A percentile compares a stretch with the other conserved stretches of the same genome.
Evolutionary conservation across 345 rosid genomes (phyloP).

Genomic region (Bruguiera parviflora): DNA sequence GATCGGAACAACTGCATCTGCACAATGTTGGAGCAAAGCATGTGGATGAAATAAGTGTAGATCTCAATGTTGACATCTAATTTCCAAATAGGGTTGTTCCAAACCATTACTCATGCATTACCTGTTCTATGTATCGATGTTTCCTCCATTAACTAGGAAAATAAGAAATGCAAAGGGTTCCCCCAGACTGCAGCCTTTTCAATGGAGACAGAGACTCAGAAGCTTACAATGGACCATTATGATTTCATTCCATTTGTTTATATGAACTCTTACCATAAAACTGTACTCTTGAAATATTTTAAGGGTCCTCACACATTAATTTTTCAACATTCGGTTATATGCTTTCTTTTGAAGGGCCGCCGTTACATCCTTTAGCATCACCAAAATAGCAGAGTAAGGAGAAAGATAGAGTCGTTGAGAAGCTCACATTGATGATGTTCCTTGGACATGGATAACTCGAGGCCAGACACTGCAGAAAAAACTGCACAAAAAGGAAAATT

Average conservation of each 20-base stretch:
- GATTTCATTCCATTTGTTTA: too few species aligned
- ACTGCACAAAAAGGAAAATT: slow-evolving; percentile 41
- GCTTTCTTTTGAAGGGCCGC: neutral
- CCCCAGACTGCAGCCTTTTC: neutral
- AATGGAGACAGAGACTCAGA: neutral
- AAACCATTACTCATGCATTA: neutral
- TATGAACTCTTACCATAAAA: too few species aligned
- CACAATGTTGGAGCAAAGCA: slow-evolving; percentile 11
- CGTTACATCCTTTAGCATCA: neutral
- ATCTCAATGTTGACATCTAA: neutral
- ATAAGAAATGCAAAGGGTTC: neutral
- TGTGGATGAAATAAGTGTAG: neutral
- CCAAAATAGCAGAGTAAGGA: neutral
- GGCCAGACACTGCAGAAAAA: slow-evolving; percentile 97
- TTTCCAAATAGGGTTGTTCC: neutral
- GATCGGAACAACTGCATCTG: slow-evolving; percentile 96
- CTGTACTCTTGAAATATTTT: too few species aligned
- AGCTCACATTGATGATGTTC: slow-evolving; percentile 87
- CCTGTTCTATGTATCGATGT: neutral
- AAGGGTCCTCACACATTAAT: too few species aligned
- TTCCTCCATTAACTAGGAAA: neutral
- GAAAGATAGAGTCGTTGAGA: slow-evolving; percentile 5
- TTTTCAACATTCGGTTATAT: neutral
- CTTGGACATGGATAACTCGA: slow-evolving; percentile 86
- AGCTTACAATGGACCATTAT: too few species aligned